phyloP scores from a whole-genome alignment of 305 asterid genomes.

The Solanum aculeatissimum region DNA sequence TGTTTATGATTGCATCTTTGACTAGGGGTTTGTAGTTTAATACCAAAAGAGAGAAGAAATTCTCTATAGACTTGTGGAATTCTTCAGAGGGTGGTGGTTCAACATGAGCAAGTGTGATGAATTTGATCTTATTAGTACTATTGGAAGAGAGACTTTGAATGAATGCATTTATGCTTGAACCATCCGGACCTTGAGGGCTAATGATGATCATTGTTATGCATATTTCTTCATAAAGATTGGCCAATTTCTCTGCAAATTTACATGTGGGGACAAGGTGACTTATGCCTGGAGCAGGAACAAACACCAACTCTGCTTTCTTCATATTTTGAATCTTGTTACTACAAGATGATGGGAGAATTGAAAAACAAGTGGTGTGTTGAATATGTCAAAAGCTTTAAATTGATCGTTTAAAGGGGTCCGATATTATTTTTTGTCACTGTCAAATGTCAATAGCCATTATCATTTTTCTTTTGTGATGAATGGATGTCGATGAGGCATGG shows the following conservation, averaged over 20 bases:
- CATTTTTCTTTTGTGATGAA: too few species aligned
- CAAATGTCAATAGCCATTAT: too few species aligned
- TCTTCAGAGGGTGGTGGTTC: not conserved
- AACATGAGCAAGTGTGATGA: slow-evolving; percentile 14
- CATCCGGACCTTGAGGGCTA: not conserved
- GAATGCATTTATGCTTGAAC: not conserved
- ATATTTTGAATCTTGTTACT: not conserved
- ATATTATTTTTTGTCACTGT: too few species aligned
- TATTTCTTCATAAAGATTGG: not conserved
- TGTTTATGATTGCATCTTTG: slow-evolving; percentile 10
- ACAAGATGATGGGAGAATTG: not conserved
- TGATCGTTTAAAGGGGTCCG: not conserved
- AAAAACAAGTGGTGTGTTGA: not conserved
- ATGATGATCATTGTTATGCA: not conserved
- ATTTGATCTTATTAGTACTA: not conserved
- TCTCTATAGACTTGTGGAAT: not conserved
- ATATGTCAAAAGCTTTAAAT: not conserved
- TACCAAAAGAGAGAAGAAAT: not conserved
- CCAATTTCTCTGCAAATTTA: not conserved
- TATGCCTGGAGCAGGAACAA: not conserved
- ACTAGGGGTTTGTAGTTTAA: slow-evolving; percentile 8
- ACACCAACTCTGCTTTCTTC: not conserved
- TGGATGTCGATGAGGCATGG: too few species aligned
- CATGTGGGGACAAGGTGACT: not conserved
- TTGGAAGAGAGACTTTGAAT: not conserved